Conservation (phyloP, 345 rosid genomes). For the Eucalyptus fibrosa region DNA sequence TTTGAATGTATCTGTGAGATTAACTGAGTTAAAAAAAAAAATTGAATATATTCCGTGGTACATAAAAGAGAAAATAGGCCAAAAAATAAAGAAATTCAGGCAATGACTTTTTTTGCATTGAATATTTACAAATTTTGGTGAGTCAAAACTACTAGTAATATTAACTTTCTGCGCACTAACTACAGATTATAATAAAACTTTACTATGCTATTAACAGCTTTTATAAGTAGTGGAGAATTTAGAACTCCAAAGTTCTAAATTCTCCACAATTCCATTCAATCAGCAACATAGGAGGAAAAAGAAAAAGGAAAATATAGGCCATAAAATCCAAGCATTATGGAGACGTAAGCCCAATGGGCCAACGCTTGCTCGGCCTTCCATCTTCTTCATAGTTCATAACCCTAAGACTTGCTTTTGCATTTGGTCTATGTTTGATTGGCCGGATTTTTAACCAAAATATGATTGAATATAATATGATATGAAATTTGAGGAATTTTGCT, state of each 20-base stretch:
- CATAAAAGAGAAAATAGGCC: not conserved
- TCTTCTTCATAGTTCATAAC: not conserved
- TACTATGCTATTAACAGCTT: not conserved
- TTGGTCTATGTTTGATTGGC: accelerated
- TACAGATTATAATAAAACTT: not conserved
- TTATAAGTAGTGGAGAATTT: not conserved
- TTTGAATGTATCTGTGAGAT: not conserved
- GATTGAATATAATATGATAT: too few species aligned
- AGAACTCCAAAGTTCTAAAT: not conserved
- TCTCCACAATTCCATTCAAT: not conserved
- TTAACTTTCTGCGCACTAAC: not conserved
- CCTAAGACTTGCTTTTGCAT: not conserved
- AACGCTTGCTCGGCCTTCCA: not conserved
- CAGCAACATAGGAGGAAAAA: not conserved
- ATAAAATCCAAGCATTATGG: not conserved
- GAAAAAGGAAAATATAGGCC: not conserved
- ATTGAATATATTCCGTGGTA: not conserved
- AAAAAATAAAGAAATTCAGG: not conserved
- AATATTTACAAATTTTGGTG: not conserved
- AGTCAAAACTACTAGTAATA: not conserved
- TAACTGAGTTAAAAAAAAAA: not conserved
- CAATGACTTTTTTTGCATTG: not conserved
- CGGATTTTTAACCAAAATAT: too few species aligned
- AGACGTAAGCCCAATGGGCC: not conserved
- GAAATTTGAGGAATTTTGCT: too few species aligned